These are phyloP conservation scores for Blumeriella jaapii DNA, from an alignment of 2,329 filamentous ascomycete genomes.

Conservation along the genomic window DNA sequence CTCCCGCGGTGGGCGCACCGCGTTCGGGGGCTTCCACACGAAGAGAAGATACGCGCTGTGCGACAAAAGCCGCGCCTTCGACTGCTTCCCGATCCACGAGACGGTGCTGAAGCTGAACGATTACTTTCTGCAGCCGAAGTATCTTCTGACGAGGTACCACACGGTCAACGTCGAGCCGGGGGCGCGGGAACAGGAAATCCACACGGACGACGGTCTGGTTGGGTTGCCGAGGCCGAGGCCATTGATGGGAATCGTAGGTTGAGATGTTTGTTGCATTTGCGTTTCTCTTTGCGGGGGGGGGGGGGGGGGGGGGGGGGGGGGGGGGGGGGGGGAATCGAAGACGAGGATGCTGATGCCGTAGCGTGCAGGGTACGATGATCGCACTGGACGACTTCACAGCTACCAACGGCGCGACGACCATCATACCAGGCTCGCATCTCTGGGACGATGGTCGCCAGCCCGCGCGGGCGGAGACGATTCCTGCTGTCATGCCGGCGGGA, in stretches of 20 bases:
- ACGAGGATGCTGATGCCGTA: slow-evolving; percentile 1
- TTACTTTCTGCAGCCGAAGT: slow-evolving; percentile 30
- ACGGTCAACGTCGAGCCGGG: slow-evolving; percentile 31
- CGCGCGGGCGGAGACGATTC: slow-evolving; percentile 19
- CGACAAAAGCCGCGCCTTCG: slow-evolving; percentile 31
- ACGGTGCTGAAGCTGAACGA: slow-evolving; percentile 31
- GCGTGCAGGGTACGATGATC: slow-evolving; percentile 23
- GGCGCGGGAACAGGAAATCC: slow-evolving; percentile 27
- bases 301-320: no score
- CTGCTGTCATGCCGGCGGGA: slow-evolving; percentile 24
- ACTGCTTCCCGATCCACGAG: slow-evolving; percentile 30
- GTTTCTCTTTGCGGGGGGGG: no score
- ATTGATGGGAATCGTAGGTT: slow-evolving; percentile 23
- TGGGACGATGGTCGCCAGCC: slow-evolving; percentile 24
- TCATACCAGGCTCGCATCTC: slow-evolving; percentile 25
- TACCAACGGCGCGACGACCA: slow-evolving; percentile 23
- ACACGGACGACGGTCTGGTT: slow-evolving; percentile 28
- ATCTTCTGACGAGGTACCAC: slow-evolving; percentile 29
- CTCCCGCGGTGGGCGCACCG: slow-evolving; percentile 27
- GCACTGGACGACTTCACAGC: slow-evolving; percentile 25
- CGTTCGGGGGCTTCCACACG: slow-evolving; percentile 31
- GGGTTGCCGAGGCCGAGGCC: slow-evolving; percentile 23
- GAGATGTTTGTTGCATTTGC: slow-evolving; percentile 1
- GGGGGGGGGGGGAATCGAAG: no score
- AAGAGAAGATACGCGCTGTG: slow-evolving; percentile 30